phyloP scores from a whole-genome alignment of 345 rosid species.

The Kandelia obovata region DNA sequence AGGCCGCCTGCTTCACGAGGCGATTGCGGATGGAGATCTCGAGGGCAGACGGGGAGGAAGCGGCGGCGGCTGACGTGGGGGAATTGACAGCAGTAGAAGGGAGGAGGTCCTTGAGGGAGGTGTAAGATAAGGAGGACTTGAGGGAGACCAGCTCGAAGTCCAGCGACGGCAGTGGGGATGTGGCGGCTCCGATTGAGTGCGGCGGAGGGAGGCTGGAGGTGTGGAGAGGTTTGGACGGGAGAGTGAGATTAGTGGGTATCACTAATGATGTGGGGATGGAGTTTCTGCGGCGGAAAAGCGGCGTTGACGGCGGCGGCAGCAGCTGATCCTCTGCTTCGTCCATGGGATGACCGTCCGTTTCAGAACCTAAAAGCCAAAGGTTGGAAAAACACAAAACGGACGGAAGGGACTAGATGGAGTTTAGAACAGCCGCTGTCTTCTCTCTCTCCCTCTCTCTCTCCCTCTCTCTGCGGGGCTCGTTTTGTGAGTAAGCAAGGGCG shows the following conservation, averaged over 20 bases:
- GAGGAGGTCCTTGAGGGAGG: slow-evolving; percentile 72
- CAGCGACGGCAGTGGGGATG: slow-evolving; percentile 3
- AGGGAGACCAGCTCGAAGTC: slow-evolving; percentile 34
- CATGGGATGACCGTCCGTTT: not conserved
- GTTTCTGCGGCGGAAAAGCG: slow-evolving; percentile 46
- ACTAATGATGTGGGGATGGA: slow-evolving; percentile 32
- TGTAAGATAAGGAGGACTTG: slow-evolving; percentile 44
- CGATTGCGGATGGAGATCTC: slow-evolving; percentile 80
- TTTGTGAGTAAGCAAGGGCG: no score
- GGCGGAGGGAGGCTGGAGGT: slow-evolving; percentile 27
- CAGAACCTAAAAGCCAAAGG: no score
- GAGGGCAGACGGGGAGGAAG: slow-evolving; percentile 26
- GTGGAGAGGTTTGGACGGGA: slow-evolving; percentile 24
- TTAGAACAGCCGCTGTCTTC: no score
- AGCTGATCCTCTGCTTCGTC: not conserved
- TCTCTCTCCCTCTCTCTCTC: no score
- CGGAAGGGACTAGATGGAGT: no score
- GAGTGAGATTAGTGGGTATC: slow-evolving; percentile 19
- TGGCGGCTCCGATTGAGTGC: slow-evolving; percentile 14
- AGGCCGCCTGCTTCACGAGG: slow-evolving; percentile 82
- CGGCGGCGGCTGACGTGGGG: slow-evolving; percentile 31
- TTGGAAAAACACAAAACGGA: no score
- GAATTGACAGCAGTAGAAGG: slow-evolving; percentile 52
- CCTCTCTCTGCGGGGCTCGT: no score
- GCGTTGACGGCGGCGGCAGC: slow-evolving; percentile 1